These are phyloP conservation scores for Misopates orontium DNA, from an alignment of 257 asterid genomes.

Conservation along the genomic window DNA sequence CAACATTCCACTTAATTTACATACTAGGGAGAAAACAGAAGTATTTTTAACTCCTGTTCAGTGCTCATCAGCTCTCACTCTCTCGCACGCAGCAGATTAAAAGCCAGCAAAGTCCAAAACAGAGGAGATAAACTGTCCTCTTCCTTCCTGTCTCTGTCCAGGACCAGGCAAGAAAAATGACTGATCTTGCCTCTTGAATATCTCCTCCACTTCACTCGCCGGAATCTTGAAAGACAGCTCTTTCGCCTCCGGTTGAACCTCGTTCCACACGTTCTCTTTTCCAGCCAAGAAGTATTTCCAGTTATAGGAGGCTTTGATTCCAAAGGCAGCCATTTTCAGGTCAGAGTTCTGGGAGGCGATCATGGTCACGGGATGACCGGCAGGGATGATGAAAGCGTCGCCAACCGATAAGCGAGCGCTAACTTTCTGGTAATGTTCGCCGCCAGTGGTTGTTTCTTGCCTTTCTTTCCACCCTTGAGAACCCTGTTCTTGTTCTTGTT, in stretches of 20 bases:
- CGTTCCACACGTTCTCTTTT: constrained; percentile 38
- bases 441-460: constrained; percentile 8
- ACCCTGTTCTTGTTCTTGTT: not conserved
- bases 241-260: constrained; percentile 36
- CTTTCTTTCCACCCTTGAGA: not conserved
- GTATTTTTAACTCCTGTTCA: no score
- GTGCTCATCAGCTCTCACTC: no score
- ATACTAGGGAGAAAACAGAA: no score
- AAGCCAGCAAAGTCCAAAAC: constrained; percentile 39
- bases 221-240: constrained; percentile 32
- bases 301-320: constrained; percentile 36
- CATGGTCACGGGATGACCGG: constrained; percentile 40
- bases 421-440: constrained; percentile 28
- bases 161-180: constrained; percentile 44
- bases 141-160: constrained; percentile 26
- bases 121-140: constrained; percentile 27
- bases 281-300: constrained; percentile 45
- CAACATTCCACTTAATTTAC: no score
- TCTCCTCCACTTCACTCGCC: constrained; percentile 35
- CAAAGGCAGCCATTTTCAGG: constrained; percentile 40
- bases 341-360: constrained; percentile 38
- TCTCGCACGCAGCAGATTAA: no score
- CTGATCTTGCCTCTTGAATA: constrained; percentile 31
- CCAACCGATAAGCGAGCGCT: constrained; percentile 35
- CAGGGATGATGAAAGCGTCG: constrained; percentile 43